Evolutionary conservation across 2,329 filamentous ascomycete genomes (phyloP), one percentile per base, ranked within the genome.

Genomic region (Diaporthe nobilis): DNA sequence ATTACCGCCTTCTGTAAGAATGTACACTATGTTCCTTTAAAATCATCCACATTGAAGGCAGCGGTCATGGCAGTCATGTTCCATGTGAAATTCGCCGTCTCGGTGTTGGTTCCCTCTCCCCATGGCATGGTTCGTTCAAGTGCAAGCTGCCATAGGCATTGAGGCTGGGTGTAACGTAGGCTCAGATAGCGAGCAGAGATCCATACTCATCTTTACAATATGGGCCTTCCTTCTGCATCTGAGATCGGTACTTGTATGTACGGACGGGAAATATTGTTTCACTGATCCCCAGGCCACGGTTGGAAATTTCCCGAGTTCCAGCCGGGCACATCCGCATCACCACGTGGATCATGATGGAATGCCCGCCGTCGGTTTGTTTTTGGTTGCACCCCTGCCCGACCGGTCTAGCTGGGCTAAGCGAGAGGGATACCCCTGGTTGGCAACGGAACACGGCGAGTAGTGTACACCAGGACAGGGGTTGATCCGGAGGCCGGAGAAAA

Each of bases 301-400:
- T 34, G 7, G 4, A 67, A 67, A 67, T 51, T n/a, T 51, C 25
- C 63, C 47, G 28, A 42, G 12, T 53, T 2, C 31, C 7, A 34
- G 20, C 12, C 47, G 63, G 63, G 47, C 47, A 67, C 63, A 37
- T 37, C 63, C 44, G 31, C 63, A 53, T 28, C 6, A 22, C 63
- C 63, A 68, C 63, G 47, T 68, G 63, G 47, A 42, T 28, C 39
- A n/a, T 13, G 22, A 53, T 68, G 47, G 31, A 37, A 53, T 53
- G 31, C 47, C 47, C 53, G 31, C 4, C 28, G 34, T 47, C 37
- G 22, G 17, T 22, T 49, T 49, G 47, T 15, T 5, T 8, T 8
- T 28, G n/a, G 31, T 17, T 25, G 13, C 63, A 51, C 51, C 63
- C 63, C 63, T 51, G 63, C 17, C 25, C 20, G 63, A 20, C 63